Conservation (phyloP, 129 eudicot species). For the Lactuca sativa region DNA sequence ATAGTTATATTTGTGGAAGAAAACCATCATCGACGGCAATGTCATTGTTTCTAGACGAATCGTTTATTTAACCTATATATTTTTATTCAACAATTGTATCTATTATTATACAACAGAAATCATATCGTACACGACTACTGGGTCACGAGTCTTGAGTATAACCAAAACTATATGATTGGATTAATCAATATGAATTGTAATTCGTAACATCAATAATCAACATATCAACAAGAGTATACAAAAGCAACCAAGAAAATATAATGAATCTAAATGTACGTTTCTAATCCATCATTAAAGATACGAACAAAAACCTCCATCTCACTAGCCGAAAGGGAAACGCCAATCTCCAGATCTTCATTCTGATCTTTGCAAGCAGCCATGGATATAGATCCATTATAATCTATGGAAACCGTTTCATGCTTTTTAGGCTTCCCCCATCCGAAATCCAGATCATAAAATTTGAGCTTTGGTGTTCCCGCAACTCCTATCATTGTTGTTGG, state of each 20-base stretch:
- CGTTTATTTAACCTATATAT: no score
- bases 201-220: not conserved
- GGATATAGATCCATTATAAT: slow-evolving; percentile 11
- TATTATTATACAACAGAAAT: no score
- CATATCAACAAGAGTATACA: not conserved
- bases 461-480: slow-evolving; percentile 15
- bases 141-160: no score
- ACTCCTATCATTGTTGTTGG: slow-evolving; percentile 2
- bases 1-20: no score
- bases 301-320: slow-evolving; percentile 31
- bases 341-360: slow-evolving; percentile 34
- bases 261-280: not conserved
- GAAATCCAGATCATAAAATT: slow-evolving; percentile 20
- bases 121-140: no score
- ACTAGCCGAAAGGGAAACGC: slow-evolving; percentile 23
- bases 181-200: no score
- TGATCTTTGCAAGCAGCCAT: slow-evolving; percentile 6
- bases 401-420: slow-evolving; percentile 8
- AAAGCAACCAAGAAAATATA: not conserved
- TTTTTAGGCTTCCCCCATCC: slow-evolving; percentile 23
- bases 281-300: slow-evolving; percentile 26
- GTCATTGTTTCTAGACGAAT: no score
- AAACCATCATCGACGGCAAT: no score
- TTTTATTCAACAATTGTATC: no score
- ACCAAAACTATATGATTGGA: no score